Conservation (phyloP, 78 protist genomes). For the Dictyostelium firmibasis region DNA sequence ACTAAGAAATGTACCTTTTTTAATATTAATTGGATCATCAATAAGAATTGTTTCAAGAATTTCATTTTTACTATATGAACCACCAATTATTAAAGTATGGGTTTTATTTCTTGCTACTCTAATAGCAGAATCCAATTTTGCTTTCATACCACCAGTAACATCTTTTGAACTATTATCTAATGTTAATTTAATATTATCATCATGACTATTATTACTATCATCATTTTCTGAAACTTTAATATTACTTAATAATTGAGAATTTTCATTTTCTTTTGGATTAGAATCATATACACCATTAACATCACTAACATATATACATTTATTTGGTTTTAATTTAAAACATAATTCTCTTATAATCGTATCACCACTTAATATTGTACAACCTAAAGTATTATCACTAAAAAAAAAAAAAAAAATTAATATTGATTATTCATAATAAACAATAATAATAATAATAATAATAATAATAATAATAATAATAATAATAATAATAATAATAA, state of each 20-base stretch:
- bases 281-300: conserved; percentile 42
- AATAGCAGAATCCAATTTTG: conserved; percentile 45
- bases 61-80: conserved; percentile 10
- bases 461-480: too few species aligned
- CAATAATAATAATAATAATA: too few species aligned
- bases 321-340: background rate
- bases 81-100: conserved; percentile 23
- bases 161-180: background rate
- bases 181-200: background rate
- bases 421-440: too few species aligned
- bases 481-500: too few species aligned
- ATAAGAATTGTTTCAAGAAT: background rate
- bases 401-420: background rate
- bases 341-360: background rate
- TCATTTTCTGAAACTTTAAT: background rate
- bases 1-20: background rate
- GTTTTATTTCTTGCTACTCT: background rate
- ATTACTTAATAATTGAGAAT: background rate
- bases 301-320: conserved; percentile 54
- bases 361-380: conserved; percentile 72
- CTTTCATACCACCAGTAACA: conserved; percentile 76
- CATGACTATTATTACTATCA: background rate
- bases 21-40: background rate
- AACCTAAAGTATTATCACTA: conserved; percentile 22
- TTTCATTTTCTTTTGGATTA: conserved; percentile 13